These are phyloP conservation scores for Venturia oleaginea DNA, from an alignment of 2,329 filamentous ascomycete genomes.

Conservation along the genomic window DNA sequence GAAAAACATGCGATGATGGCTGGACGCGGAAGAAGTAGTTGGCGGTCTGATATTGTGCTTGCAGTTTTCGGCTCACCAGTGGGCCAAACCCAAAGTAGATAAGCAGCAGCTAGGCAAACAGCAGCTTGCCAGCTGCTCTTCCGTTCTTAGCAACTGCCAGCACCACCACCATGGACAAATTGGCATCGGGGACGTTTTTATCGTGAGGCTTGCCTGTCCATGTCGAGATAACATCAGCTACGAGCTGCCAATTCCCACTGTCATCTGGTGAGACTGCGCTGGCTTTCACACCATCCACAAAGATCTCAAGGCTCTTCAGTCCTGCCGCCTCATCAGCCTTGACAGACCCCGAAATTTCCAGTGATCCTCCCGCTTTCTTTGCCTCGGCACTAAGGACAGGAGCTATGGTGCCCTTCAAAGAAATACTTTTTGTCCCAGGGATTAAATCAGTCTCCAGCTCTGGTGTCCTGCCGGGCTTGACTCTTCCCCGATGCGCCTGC, in stretches of 20 bases:
- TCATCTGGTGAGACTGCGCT: neutral
- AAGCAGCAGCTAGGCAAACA: neutral
- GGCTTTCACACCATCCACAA: neutral
- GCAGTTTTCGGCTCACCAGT: neutral
- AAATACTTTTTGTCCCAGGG: neutral
- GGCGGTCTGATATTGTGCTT: neutral
- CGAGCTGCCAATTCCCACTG: neutral
- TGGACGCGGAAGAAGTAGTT: neutral
- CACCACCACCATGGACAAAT: neutral
- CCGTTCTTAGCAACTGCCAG: conserved; percentile 2
- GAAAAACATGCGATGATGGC: neutral
- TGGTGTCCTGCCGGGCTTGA: conserved; percentile 20
- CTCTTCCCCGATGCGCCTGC: conserved; percentile 17
- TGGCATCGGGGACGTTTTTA: neutral
- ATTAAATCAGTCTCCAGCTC: conserved; percentile 18
- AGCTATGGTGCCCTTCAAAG: neutral
- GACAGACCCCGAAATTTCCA: neutral
- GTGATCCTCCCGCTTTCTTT: neutral
- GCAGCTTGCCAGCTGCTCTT: neutral
- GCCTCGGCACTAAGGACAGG: neutral
- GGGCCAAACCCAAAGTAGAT: neutral
- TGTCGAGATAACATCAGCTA: neutral
- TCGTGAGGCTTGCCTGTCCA: neutral
- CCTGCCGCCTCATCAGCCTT: neutral
- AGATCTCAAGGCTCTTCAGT: neutral